These are phyloP conservation scores for Cafeteria roenbergensis DNA, from an alignment of 108 stramenopile genomes.

Conservation along the genomic window DNA sequence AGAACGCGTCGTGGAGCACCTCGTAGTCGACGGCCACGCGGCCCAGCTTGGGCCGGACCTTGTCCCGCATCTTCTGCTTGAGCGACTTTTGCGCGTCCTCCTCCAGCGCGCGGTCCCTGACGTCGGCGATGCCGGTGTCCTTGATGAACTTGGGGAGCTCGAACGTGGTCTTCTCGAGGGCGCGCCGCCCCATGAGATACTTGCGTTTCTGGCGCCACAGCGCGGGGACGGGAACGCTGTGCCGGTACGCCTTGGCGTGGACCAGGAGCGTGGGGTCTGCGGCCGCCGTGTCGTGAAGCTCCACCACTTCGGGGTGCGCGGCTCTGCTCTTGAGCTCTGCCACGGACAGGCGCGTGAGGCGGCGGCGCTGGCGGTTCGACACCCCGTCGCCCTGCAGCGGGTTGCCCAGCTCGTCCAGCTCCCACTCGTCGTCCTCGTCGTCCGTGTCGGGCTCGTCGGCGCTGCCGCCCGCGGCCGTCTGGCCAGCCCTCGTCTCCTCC, in stretches of 20 bases:
- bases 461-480: too few species aligned
- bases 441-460: slow-evolving; percentile 1
- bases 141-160: slow-evolving; percentile 88
- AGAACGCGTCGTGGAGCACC: slow-evolving; percentile 89
- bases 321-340: slow-evolving; percentile 81
- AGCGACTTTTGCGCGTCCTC: slow-evolving; percentile 58
- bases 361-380: slow-evolving; percentile 69
- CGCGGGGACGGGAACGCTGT: slow-evolving; percentile 81
- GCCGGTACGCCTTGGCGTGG: slow-evolving; percentile 63
- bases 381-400: slow-evolving; percentile 18
- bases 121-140: slow-evolving; percentile 82
- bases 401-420: slow-evolving; percentile 24
- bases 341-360: slow-evolving; percentile 67
- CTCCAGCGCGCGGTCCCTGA: slow-evolving; percentile 68
- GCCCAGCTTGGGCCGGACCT: slow-evolving; percentile 75
- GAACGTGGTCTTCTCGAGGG: slow-evolving; percentile 81
- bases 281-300: slow-evolving; percentile 90
- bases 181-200: slow-evolving; percentile 88
- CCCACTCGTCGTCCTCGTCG: slow-evolving; percentile 23
- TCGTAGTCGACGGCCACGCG: slow-evolving; percentile 91
- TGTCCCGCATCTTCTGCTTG: slow-evolving; percentile 72
- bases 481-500: too few species aligned
- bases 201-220: slow-evolving; percentile 97
- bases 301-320: slow-evolving; percentile 70
- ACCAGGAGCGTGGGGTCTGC: slow-evolving; percentile 80